phyloP scores from a whole-genome alignment of 768 basidiomycete species.

The Rhodotorula kratochvilovae region DNA sequence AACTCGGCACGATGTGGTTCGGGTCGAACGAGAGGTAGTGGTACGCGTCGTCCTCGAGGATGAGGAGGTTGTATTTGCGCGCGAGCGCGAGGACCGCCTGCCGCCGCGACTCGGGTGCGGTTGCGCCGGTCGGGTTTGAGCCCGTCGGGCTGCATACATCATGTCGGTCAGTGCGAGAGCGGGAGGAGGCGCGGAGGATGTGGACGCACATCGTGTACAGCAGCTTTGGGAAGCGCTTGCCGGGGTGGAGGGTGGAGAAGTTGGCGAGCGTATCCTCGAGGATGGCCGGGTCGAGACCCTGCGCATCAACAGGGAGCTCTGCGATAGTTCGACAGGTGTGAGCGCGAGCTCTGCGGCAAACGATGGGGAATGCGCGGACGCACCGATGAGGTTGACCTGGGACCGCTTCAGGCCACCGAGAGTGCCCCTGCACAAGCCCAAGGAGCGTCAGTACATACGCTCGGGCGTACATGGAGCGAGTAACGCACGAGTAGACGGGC shows the following conservation, averaged over 20 bases:
- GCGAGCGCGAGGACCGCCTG: conserved; percentile 60
- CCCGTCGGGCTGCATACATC: conserved; percentile 60
- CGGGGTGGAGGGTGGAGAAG: conserved; percentile 58
- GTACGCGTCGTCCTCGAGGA: conserved; percentile 66
- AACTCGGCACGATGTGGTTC: conserved; percentile 60
- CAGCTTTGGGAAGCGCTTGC: conserved; percentile 66
- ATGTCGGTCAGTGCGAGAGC: no score
- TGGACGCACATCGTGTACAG: conserved; percentile 66
- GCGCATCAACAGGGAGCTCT: conserved; percentile 67
- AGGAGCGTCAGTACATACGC: not conserved
- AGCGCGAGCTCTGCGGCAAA: not conserved
- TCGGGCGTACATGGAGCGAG: no score
- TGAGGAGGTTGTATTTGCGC: conserved; percentile 67
- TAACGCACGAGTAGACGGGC: conserved; percentile 59
- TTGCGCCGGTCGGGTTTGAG: conserved; percentile 80
- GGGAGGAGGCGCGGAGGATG: no score
- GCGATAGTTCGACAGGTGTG: not conserved
- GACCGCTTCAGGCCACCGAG: conserved; percentile 46
- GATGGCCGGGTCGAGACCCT: conserved; percentile 62
- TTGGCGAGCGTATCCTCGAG: conserved; percentile 63
- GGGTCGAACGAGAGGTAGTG: conserved; percentile 64
- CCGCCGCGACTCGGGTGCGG: conserved; percentile 65
- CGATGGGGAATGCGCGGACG: conserved; percentile 8
- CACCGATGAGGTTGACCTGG: conserved; percentile 46
- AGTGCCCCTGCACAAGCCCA: conserved; percentile 46